Conservation (phyloP, 495 filamentous ascomycete genomes). For the Penicillium bialowiezense region DNA sequence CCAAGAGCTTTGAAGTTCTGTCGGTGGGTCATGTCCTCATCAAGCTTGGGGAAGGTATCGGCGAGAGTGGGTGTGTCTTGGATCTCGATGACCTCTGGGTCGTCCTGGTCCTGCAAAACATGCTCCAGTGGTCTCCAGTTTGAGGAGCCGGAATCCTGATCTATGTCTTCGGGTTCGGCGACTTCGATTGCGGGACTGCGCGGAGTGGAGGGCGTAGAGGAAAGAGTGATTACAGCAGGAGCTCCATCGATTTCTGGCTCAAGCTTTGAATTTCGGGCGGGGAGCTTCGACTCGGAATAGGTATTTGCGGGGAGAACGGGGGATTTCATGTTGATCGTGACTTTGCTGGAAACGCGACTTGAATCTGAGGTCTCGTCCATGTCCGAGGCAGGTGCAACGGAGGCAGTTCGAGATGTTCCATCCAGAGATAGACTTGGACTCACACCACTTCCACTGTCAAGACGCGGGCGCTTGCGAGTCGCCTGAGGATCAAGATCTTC, state of each 20-base stretch:
- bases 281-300: conserved; percentile 13
- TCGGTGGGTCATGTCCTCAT: conserved; percentile 18
- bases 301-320: conserved; percentile 19
- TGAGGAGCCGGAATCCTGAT: conserved; percentile 42
- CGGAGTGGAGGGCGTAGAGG: conserved; percentile 41
- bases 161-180: conserved; percentile 54
- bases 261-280: conserved; percentile 8
- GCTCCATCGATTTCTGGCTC: conserved; percentile 19
- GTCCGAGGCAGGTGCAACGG: conserved; percentile 28
- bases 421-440: conserved; percentile 46
- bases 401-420: conserved; percentile 24
- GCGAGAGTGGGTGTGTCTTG: conserved; percentile 26
- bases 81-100: conserved; percentile 36
- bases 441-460: conserved; percentile 53
- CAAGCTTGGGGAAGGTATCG: conserved; percentile 36
- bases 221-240: conserved; percentile 42
- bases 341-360: conserved; percentile 44
- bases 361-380: conserved; percentile 33
- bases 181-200: conserved; percentile 53
- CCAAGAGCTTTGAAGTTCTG: conserved; percentile 41
- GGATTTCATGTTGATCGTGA: conserved; percentile 58
- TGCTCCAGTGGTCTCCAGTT: conserved; percentile 45
- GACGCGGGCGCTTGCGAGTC: conserved; percentile 61
- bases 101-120: conserved; percentile 26
- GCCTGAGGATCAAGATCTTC: conserved; percentile 54